Percentiles rank a stretch among this genome's conserved stretches.
Conservation (phyloP, 2,329 filamentous ascomycete genomes). For the Aspergillus vadensis region DNA sequence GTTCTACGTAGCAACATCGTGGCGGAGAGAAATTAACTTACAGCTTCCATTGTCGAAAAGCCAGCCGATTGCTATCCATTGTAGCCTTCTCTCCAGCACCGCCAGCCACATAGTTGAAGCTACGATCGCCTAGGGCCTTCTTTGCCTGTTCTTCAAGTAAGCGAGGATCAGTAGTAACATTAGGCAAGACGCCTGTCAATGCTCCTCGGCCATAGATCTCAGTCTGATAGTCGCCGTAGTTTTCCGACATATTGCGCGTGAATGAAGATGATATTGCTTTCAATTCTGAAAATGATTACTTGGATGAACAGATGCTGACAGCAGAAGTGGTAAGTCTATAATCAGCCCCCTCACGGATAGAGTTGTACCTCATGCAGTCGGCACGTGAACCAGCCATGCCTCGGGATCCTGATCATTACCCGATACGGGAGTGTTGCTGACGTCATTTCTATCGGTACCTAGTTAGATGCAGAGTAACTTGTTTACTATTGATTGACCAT, state of each 20-base stretch:
- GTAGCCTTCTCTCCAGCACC: constrained; percentile 64
- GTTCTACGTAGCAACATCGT: not conserved
- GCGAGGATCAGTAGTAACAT: constrained; percentile 62
- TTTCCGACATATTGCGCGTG: constrained; percentile 31
- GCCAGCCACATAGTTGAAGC: constrained; percentile 64
- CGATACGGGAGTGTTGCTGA: not conserved
- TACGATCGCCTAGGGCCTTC: constrained; percentile 48
- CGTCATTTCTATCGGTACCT: not conserved
- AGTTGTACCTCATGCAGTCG: not conserved
- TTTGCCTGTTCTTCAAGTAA: constrained; percentile 59
- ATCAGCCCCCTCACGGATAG: not conserved
- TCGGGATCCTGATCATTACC: not conserved
- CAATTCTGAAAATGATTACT: too few species aligned
- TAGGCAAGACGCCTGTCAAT: constrained; percentile 50
- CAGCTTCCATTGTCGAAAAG: constrained; percentile 57
- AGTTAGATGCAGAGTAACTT: too few species aligned
- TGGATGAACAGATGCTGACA: too few species aligned
- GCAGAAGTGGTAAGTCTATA: too few species aligned
- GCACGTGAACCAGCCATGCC: not conserved
- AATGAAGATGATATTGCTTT: too few species aligned
- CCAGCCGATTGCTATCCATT: constrained; percentile 60
- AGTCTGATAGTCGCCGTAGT: constrained; percentile 50
- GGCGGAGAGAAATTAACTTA: constrained; percentile 21
- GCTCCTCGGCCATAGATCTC: constrained; percentile 58
- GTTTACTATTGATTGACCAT: too few species aligned